These are phyloP conservation scores for Scutellaria minor DNA, from an alignment of 257 asterid genomes.

Conservation along the genomic window DNA sequence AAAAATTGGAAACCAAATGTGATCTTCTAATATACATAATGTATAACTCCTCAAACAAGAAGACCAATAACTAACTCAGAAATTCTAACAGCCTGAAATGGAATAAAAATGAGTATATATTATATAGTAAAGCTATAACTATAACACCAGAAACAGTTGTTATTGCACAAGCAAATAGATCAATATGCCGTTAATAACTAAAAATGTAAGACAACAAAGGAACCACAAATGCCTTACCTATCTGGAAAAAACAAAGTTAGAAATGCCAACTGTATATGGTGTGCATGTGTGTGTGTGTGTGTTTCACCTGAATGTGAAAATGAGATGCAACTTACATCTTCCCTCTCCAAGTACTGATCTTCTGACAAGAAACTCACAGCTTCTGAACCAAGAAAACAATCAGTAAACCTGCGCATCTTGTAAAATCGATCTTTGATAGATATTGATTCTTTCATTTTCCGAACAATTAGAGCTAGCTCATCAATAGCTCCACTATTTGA, in stretches of 20 bases:
- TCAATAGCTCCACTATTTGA: slow-evolving; percentile 76
- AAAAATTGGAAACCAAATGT: background rate
- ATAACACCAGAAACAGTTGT: background rate
- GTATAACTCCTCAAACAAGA: background rate
- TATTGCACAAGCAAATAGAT: background rate
- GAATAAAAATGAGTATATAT: background rate
- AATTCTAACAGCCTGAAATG: background rate
- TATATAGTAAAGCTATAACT: background rate
- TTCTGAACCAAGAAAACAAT: slow-evolving; percentile 80
- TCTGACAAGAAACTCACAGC: slow-evolving; percentile 88
- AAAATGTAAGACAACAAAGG: background rate
- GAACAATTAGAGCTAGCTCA: slow-evolving; percentile 82
- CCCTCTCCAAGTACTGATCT: slow-evolving; percentile 90
- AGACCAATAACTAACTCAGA: background rate
- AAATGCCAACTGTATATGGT: background rate
- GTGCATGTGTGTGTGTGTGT: background rate
- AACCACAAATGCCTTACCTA: background rate
- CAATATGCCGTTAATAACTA: background rate
- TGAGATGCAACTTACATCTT: slow-evolving; percentile 61
- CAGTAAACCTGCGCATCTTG: slow-evolving; percentile 72
- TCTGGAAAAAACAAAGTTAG: background rate
- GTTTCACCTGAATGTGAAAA: slow-evolving; percentile 21
- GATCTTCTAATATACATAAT: slow-evolving; percentile 16
- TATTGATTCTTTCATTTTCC: slow-evolving; percentile 70
- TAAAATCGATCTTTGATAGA: slow-evolving; percentile 70